These are phyloP conservation scores for Croton setiger DNA, from an alignment of 441 rosid species.

Conservation along the genomic window DNA sequence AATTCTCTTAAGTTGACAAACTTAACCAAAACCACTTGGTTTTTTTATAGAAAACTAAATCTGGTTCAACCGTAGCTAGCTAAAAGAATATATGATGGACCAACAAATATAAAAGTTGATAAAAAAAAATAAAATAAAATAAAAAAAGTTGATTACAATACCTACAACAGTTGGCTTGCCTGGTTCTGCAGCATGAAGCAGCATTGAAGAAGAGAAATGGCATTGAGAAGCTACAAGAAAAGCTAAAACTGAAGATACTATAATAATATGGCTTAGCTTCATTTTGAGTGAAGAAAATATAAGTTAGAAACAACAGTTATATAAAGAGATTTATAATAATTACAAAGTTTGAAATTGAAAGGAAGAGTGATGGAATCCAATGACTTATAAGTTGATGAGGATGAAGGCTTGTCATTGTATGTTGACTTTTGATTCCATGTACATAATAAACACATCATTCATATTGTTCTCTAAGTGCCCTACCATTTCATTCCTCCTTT, in stretches of 20 bases:
- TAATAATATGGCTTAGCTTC: constrained; percentile 17
- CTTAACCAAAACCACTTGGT: no score
- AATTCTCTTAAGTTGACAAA: no score
- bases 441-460: no score
- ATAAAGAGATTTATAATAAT: background rate
- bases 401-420: constrained; percentile 7
- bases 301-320: background rate
- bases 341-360: constrained; percentile 4
- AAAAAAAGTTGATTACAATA: background rate
- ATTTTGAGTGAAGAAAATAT: constrained; percentile 8
- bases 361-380: background rate
- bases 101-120: no score
- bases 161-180: constrained; percentile 13
- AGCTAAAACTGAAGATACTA: constrained; percentile 14
- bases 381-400: background rate
- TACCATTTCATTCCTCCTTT: no score
- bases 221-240: constrained; percentile 18
- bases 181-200: constrained; percentile 18
- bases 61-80: no score
- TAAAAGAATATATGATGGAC: no score
- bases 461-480: no score
- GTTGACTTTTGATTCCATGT: constrained; percentile 8
- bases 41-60: no score
- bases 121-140: background rate
- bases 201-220: constrained; percentile 2